These are phyloP conservation scores for Pseudogymnoascus sp. DNA, from an alignment of 2,329 filamentous ascomycete species.

Conservation along the genomic window DNA sequence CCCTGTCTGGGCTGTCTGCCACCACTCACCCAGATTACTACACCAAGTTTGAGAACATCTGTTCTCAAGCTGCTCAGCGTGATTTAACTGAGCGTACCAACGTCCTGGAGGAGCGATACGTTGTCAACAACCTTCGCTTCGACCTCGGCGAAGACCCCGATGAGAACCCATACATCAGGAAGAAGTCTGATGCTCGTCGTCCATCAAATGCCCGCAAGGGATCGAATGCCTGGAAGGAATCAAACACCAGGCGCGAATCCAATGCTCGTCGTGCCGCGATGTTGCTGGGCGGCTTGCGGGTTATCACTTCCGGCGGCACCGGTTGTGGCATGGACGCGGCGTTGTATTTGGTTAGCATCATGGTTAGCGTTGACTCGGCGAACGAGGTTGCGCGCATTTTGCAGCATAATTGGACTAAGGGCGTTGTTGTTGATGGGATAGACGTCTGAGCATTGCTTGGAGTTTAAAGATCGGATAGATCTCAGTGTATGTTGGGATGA, in stretches of 20 bases:
- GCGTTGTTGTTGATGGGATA: slow-evolving; percentile 73
- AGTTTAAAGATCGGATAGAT: slow-evolving; percentile 7
- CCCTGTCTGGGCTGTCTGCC: slow-evolving; percentile 69
- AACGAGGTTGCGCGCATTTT: slow-evolving; percentile 65
- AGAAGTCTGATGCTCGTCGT: slow-evolving; percentile 59
- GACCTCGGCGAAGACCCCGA: slow-evolving; percentile 70
- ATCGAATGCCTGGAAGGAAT: slow-evolving; percentile 71
- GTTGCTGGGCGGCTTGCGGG: slow-evolving; percentile 52
- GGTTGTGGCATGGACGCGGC: slow-evolving; percentile 75
- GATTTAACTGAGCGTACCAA: slow-evolving; percentile 71
- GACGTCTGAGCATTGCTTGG: slow-evolving; percentile 53
- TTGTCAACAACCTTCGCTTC: slow-evolving; percentile 86
- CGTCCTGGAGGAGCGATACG: slow-evolving; percentile 75
- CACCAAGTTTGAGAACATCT: slow-evolving; percentile 73
- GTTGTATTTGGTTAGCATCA: slow-evolving; percentile 74
- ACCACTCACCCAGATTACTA: slow-evolving; percentile 77
- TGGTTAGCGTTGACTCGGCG: slow-evolving; percentile 70
- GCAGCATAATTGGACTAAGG: slow-evolving; percentile 82
- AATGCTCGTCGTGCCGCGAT: slow-evolving; percentile 58
- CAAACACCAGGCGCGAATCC: slow-evolving; percentile 67
- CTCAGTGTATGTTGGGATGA: slow-evolving; percentile 6
- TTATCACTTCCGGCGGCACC: slow-evolving; percentile 73
- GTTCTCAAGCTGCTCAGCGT: slow-evolving; percentile 62
- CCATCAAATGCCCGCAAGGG: slow-evolving; percentile 66
- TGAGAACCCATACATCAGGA: slow-evolving; percentile 74